Evolutionary conservation across 257 asterid species (phyloP).

Genomic region (Solanum arcanum): DNA sequence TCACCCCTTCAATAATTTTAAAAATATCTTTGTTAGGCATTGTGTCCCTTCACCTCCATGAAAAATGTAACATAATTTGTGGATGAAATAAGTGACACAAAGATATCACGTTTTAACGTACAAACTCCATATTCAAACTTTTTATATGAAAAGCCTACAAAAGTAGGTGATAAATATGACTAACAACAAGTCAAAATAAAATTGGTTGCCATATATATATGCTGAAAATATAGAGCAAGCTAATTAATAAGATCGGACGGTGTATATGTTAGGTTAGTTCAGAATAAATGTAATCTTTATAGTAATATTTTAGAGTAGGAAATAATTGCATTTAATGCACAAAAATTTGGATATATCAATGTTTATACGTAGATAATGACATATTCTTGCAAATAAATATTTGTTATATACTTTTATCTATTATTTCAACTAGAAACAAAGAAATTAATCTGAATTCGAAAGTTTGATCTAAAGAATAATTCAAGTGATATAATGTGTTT

Average conservation of each 20-base stretch:
- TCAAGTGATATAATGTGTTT: background rate
- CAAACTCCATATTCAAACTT: background rate
- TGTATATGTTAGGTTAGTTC: background rate
- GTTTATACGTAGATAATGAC: background rate
- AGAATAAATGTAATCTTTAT: background rate
- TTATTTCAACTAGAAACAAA: background rate
- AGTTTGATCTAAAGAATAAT: background rate
- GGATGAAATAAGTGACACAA: background rate
- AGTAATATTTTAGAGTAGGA: background rate
- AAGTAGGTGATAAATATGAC: background rate
- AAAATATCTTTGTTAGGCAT: background rate
- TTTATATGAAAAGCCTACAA: background rate
- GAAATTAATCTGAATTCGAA: background rate
- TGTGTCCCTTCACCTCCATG: background rate
- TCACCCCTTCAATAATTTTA: background rate
- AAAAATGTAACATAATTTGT: background rate
- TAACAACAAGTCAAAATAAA: background rate
- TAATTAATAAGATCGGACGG: background rate
- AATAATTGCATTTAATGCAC: background rate
- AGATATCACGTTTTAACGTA: background rate
- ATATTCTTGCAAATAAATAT: background rate
- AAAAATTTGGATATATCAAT: background rate
- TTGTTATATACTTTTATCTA: background rate
- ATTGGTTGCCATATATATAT: background rate
- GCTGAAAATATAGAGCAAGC: background rate